phyloP scores from a whole-genome alignment of 805 yeast species.

The Yarrowia hollandica region DNA sequence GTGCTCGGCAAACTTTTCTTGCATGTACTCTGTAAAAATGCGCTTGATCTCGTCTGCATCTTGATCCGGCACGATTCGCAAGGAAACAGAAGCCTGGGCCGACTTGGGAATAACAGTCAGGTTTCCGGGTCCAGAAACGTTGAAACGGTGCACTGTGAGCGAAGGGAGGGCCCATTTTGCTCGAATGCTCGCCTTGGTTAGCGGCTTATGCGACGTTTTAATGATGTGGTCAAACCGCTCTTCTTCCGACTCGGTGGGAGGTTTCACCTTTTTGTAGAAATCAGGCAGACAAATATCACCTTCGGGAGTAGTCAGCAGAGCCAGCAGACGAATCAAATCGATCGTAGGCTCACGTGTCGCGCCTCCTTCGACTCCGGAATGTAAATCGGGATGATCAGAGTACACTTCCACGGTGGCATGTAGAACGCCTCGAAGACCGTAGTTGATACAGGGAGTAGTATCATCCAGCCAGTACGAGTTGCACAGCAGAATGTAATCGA shows the following conservation, averaged over 20 bases:
- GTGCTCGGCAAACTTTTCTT: conserved; percentile 50
- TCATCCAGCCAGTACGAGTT: conserved; percentile 96
- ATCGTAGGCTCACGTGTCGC: conserved; percentile 83
- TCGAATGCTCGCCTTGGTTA: conserved; percentile 38
- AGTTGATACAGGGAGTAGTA: conserved; percentile 83
- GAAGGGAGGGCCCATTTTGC: conserved; percentile 85
- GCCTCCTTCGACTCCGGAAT: conserved; percentile 97
- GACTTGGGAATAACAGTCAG: conserved; percentile 84
- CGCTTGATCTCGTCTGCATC: conserved; percentile 58
- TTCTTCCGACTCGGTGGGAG: conserved; percentile 58
- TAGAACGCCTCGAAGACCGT: conserved; percentile 90
- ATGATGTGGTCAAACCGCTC: conserved; percentile 62
- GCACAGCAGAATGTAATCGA: conserved; percentile 88
- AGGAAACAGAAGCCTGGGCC: conserved; percentile 74
- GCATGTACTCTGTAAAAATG: conserved; percentile 51
- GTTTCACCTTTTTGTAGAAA: conserved; percentile 67
- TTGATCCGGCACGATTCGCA: conserved; percentile 90
- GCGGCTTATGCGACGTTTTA: conserved; percentile 40
- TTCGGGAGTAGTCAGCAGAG: conserved; percentile 58
- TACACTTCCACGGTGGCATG: conserved; percentile 71
- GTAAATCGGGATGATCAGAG: conserved; percentile 82
- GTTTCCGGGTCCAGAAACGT: conserved; percentile 87
- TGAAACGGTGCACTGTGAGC: conserved; percentile 77
- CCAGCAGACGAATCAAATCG: conserved; percentile 72
- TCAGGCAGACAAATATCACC: conserved; percentile 63